Base-by-base conservation (phyloP, 495 filamentous ascomycete genomes). In the Pyrenula aspistea region DNA sequence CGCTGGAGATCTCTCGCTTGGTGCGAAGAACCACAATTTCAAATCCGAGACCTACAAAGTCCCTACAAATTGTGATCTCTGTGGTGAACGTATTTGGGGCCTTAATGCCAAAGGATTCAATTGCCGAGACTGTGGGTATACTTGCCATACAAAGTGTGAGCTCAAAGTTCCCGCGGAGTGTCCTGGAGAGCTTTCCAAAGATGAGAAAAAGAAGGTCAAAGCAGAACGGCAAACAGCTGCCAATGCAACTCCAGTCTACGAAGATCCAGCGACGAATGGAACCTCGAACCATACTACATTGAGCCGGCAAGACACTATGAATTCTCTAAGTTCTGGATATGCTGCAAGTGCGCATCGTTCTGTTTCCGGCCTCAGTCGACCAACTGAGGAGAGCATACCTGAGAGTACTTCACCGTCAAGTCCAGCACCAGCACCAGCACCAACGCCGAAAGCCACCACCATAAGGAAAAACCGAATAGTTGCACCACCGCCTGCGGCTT, bases 11-110 rank as follows among this genome's bases (percentile, higher is more conserved):
- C 75, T 99, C 48, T 93, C 91, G 0, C 68, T 94, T 2, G 91
- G 94, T 10, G 89, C 91, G 4, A 87, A 87, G 64, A 94, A 88
- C 61, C 93, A 99, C 69, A 91, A 92, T 61, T 97, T 99, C 80
- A 93, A 92, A 67, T 85, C 89, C 31, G 88, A 96, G 62, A 97
- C 91, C 0, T 97, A 96, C 78, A 97, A 96, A 65, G 95, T 99
- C 55, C 94, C 94, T 0, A 99, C 93, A 2, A 97, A 96, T 66
- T 99, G 93, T 69, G 92, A 99, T 64, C 77, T 95, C 2, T 99
- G 93, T 60, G 89, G 90, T 2, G 93, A 99, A 61, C 81, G 92
- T 10, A 95, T 97, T 65, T 97, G 93, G 93, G 93, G 93, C 2
- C 66, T 99, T 12, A 90, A 87, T 1, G 93, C 93, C 22, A 97